phyloP scores from a whole-genome alignment of 1,284 basidiomycete species.

The Termitomyces sp. region DNA sequence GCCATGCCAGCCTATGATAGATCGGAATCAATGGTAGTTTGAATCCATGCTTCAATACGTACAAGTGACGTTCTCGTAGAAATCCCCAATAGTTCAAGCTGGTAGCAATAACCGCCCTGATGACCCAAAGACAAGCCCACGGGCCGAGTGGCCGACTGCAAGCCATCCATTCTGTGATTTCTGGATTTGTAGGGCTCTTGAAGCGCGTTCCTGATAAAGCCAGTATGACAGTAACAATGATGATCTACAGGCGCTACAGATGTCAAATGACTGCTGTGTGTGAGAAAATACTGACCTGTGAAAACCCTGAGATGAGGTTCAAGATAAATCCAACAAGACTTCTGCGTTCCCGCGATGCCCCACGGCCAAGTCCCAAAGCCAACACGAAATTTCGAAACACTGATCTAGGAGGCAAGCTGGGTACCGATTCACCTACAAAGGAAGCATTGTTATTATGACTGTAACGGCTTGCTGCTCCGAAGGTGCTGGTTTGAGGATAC shows the following conservation, averaged over 20 bases:
- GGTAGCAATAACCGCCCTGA: slow-evolving; percentile 48
- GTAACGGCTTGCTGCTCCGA: not conserved
- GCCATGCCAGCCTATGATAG: slow-evolving; percentile 1
- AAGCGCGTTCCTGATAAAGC: slow-evolving; percentile 41
- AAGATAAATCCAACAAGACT: slow-evolving; percentile 53
- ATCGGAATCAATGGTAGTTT: not conserved
- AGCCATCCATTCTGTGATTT: slow-evolving; percentile 55
- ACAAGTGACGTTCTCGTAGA: slow-evolving; percentile 41
- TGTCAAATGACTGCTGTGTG: not conserved
- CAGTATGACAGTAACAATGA: slow-evolving; percentile 50
- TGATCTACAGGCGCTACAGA: slow-evolving; percentile 33
- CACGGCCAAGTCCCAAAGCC: slow-evolving; percentile 54
- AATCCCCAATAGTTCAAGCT: slow-evolving; percentile 59
- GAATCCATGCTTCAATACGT: slow-evolving; percentile 14
- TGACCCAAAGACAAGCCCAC: slow-evolving; percentile 69
- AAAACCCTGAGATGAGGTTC: slow-evolving; percentile 47
- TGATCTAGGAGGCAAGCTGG: slow-evolving; percentile 12
- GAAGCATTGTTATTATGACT: not conserved
- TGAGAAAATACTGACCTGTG: slow-evolving; percentile 43
- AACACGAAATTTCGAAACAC: slow-evolving; percentile 30
- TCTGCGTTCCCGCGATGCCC: slow-evolving; percentile 50
- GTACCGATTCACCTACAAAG: not conserved
- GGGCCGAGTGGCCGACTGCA: slow-evolving; percentile 64
- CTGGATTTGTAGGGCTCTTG: slow-evolving; percentile 42
- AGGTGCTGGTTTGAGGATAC: not conserved